Evolutionary conservation across 1,284 basidiomycete genomes (phyloP), one percentile per base, ranked within the genome.

Genomic region (Austroboletus niveus): DNA sequence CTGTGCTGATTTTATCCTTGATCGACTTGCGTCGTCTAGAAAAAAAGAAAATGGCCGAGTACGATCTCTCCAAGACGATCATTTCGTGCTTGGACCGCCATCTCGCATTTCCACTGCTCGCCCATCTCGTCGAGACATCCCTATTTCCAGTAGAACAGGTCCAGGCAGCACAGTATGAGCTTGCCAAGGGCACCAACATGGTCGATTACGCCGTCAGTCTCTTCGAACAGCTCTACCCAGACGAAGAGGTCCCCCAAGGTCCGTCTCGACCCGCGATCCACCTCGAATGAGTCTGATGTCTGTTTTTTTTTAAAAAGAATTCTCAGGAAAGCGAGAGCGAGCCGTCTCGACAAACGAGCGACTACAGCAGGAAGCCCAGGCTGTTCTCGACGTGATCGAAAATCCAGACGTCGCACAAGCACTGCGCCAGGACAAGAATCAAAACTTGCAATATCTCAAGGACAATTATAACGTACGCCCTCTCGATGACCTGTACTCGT

Each of bases 161-260:
- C 51, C 82, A 84, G 53, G 77, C 84, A 47, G 93, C 93, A 22
- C 93, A 94, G 72, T 97, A 98, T 89, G 95, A 98, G 68, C 87
- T 98, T 51, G 92, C 94, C 52, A 96, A 93, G 70, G 91, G 89
- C 60, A 99, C 94, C 47, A 96, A 97, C 72, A 95, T 97, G 93
- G 87, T 95, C 55, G 92, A 94, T 72, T 97, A 94, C 65, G 85
- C 90, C 39, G 80, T 88, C 56, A 80, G 79, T 61, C 72, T 96
- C 59, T 93, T 93, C 66, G 75, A 87, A 65, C 84, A 91, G 73
- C 75, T 92, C 38, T 73, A 89, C 64, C 85, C 89, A 1, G 84
- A 85, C 53, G 74, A 89, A 55, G 74, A 82, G 58, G 70, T 84
- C 32, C 85, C 88, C 11, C 66, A 75, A 69, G 89, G 89, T 89